Evolutionary conservation across 129 eudicot genomes (phyloP).

Genomic region (Artemisia tridentata): DNA sequence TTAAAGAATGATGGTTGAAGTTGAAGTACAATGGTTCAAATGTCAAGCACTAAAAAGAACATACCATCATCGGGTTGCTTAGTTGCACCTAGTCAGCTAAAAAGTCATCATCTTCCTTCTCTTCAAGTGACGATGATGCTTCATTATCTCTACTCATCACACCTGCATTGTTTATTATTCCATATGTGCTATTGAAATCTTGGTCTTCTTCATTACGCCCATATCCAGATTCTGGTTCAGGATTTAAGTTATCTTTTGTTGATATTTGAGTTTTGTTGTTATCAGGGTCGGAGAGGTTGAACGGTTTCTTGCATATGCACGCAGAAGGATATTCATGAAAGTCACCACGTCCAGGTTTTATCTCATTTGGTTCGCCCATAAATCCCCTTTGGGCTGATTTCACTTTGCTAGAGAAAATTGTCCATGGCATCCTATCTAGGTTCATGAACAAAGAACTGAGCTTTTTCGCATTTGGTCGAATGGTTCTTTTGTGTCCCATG

Average conservation of each 20-base stretch:
- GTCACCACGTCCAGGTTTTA: slow-evolving; percentile 76
- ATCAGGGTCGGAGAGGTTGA: slow-evolving; percentile 16
- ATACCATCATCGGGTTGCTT: slow-evolving; percentile 25
- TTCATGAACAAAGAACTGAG: slow-evolving; percentile 68
- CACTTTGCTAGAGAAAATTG: slow-evolving; percentile 68
- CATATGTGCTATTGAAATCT: slow-evolving; percentile 16
- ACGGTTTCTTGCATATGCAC: slow-evolving; percentile 74
- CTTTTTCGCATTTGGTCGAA: slow-evolving; percentile 83
- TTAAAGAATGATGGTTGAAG: neutral
- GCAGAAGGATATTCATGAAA: slow-evolving; percentile 84
- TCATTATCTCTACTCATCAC: slow-evolving; percentile 5
- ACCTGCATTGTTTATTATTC: slow-evolving; percentile 12
- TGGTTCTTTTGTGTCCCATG: slow-evolving; percentile 90
- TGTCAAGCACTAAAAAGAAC: neutral
- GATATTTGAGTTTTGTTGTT: slow-evolving; percentile 11
- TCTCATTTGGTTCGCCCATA: slow-evolving; percentile 96
- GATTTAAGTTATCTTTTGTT: slow-evolving; percentile 4
- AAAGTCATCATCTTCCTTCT: slow-evolving; percentile 42
- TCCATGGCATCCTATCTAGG: slow-evolving; percentile 73
- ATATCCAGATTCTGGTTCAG: slow-evolving; percentile 26
- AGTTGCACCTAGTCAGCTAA: slow-evolving; percentile 43
- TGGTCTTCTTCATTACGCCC: slow-evolving; percentile 21
- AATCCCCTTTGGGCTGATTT: slow-evolving; percentile 91
- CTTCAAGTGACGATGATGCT: slow-evolving; percentile 37
- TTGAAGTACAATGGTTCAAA: neutral